These are phyloP conservation scores for Phytophthora cryptogea DNA, from an alignment of 352 stramenopile species.

Conservation along the genomic window DNA sequence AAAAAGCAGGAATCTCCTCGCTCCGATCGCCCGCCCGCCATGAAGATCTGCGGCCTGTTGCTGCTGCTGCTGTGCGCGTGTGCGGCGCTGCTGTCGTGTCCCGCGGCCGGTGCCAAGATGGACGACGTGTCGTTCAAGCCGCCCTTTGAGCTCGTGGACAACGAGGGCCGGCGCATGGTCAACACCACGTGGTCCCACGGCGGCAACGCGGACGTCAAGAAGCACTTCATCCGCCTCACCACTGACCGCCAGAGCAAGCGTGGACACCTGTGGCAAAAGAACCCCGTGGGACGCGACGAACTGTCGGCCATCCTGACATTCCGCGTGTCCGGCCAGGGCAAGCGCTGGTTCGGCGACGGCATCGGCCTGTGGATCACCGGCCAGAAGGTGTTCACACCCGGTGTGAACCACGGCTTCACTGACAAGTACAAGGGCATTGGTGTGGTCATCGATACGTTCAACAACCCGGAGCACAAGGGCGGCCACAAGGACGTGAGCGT, in stretches of 20 bases:
- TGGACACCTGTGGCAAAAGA: slow-evolving; percentile 78
- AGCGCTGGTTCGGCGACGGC: slow-evolving; percentile 86
- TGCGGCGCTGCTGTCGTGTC: slow-evolving; percentile 17
- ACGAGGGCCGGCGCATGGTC: slow-evolving; percentile 62
- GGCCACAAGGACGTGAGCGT: slow-evolving; percentile 87
- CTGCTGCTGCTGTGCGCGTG: slow-evolving; percentile 42
- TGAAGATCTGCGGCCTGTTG: slow-evolving; percentile 35
- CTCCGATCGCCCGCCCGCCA: background rate
- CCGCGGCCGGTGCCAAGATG: slow-evolving; percentile 40
- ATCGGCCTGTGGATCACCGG: slow-evolving; percentile 84
- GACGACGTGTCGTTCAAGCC: slow-evolving; percentile 79
- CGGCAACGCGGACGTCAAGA: slow-evolving; percentile 78
- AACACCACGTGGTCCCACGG: slow-evolving; percentile 81
- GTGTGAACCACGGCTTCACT: slow-evolving; percentile 78
- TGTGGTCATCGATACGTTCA: slow-evolving; percentile 86
- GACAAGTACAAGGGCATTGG: slow-evolving; percentile 79
- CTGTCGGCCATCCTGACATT: slow-evolving; percentile 79
- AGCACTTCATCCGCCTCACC: slow-evolving; percentile 89
- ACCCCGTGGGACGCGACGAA: slow-evolving; percentile 52
- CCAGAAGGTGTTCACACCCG: slow-evolving; percentile 55
- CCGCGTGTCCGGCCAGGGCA: slow-evolving; percentile 80
- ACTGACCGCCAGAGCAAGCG: slow-evolving; percentile 87
- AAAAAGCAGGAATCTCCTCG: slow-evolving; percentile 14
- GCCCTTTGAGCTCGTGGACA: slow-evolving; percentile 72
- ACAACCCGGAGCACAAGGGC: slow-evolving; percentile 81